A percentile compares a stretch with the other conserved stretches of the same genome.
phyloP scores from a whole-genome alignment of 345 rosid genomes.

The Populus nigra region DNA sequence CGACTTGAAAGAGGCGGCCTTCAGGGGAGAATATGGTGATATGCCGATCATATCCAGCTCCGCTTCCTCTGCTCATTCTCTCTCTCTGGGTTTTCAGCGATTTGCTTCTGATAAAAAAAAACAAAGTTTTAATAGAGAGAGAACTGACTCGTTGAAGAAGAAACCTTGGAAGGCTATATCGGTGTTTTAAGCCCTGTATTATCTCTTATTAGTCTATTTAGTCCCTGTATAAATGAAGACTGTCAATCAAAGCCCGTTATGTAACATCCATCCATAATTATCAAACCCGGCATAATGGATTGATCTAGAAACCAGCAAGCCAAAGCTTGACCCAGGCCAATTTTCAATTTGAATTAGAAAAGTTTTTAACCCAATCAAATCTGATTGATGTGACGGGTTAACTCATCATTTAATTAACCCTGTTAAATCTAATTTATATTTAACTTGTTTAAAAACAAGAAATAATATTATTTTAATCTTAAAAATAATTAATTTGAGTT shows the following conservation, averaged over 20 bases:
- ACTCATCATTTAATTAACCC: too few relatives aligned
- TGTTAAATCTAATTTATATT: too few relatives aligned
- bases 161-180: background rate
- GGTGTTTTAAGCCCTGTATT: background rate
- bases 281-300: too few relatives aligned
- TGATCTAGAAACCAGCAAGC: too few relatives aligned
- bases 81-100: background rate
- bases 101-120: background rate
- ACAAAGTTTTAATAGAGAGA: background rate
- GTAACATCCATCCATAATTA: background rate
- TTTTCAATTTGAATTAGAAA: too few relatives aligned
- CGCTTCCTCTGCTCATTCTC: constrained; percentile 83
- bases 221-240: background rate
- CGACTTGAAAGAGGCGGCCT: constrained; percentile 91
- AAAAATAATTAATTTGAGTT: too few relatives aligned
- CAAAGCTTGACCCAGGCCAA: too few relatives aligned
- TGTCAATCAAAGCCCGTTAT: background rate
- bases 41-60: constrained; percentile 85
- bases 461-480: too few relatives aligned
- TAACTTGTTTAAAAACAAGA: too few relatives aligned
- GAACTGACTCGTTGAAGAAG: background rate
- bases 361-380: too few relatives aligned
- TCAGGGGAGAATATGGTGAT: constrained; percentile 87
- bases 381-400: too few relatives aligned
- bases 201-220: background rate